Conservation (phyloP, 176 grass and related monocot species). For the Lolium multiflorum region DNA sequence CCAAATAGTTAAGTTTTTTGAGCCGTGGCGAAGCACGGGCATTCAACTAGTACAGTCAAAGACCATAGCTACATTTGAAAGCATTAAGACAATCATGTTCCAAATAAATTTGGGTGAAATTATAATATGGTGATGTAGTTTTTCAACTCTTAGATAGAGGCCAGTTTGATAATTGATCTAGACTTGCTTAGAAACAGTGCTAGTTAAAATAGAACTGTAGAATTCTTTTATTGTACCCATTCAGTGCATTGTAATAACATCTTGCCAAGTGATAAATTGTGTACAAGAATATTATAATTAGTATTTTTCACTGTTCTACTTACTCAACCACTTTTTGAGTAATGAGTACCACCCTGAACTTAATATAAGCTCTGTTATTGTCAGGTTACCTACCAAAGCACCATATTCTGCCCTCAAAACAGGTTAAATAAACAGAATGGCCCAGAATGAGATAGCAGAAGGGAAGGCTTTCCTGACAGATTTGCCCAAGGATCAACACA, state of each 20-base stretch:
- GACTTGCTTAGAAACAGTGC: no score
- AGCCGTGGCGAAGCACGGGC: no score
- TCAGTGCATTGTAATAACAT: not conserved
- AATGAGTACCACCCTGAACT: not conserved
- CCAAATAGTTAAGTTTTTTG: no score
- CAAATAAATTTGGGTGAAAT: not conserved
- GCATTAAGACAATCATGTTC: not conserved
- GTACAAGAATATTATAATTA: not conserved
- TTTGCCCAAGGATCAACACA: no score
- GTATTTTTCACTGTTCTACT: not conserved
- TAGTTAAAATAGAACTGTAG: no score
- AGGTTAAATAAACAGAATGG: not conserved
- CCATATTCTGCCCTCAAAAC: not conserved
- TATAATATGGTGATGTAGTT: not conserved
- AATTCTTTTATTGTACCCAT: no score
- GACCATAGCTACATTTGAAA: no score
- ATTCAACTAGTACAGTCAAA: no score
- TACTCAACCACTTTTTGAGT: not conserved
- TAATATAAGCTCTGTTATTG: slow-evolving; percentile 1
- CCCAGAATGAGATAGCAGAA: not conserved
- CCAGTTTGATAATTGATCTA: no score
- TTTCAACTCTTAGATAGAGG: no score
- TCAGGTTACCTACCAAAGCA: slow-evolving; percentile 3
- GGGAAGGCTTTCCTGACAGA: slow-evolving; percentile 19
- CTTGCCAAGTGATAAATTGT: not conserved